Evolutionary conservation across 768 basidiomycete genomes (phyloP).

Genomic region (Tephrocybe sp.): DNA sequence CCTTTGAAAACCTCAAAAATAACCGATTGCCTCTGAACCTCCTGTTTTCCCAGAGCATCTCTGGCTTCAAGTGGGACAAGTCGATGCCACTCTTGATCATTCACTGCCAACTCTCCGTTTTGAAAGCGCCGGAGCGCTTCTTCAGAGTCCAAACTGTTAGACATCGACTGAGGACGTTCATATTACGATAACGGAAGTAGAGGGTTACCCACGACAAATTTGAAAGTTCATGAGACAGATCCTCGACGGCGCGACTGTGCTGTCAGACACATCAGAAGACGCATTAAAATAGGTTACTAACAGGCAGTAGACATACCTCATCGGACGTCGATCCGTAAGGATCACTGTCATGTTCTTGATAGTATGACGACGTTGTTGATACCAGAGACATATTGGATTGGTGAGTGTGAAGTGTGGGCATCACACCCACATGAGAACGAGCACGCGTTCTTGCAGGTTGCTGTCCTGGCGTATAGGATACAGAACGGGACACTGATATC

Average conservation of each 20-base stretch:
- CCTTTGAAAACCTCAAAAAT: slow-evolving; percentile 90
- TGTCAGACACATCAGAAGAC: slow-evolving; percentile 1
- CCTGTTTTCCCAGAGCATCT: slow-evolving; percentile 67
- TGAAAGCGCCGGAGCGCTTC: slow-evolving; percentile 70
- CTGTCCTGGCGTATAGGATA: slow-evolving; percentile 31
- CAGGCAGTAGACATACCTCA: slow-evolving; percentile 25
- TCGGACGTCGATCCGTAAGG: slow-evolving; percentile 25
- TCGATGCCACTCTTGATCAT: slow-evolving; percentile 81
- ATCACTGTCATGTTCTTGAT: slow-evolving; percentile 34
- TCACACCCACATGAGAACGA: slow-evolving; percentile 30
- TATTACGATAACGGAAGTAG: slow-evolving; percentile 3
- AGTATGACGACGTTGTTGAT: slow-evolving; percentile 37
- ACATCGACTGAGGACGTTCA: slow-evolving; percentile 15
- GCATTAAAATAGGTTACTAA: background rate
- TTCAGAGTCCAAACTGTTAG: slow-evolving; percentile 54
- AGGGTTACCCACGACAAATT: slow-evolving; percentile 35
- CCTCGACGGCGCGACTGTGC: slow-evolving; percentile 16
- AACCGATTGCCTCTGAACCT: slow-evolving; percentile 81
- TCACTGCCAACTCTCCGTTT: slow-evolving; percentile 54
- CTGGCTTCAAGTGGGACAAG: slow-evolving; percentile 73
- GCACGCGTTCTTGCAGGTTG: slow-evolving; percentile 16
- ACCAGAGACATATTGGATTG: slow-evolving; percentile 18
- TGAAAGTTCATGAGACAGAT: slow-evolving; percentile 27
- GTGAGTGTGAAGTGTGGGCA: slow-evolving; percentile 23
- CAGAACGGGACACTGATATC: slow-evolving; percentile 35